Evolutionary conservation across 345 rosid genomes (phyloP), one percentile per base, ranked within the genome.

Genomic region (Gossypium stocksii): DNA sequence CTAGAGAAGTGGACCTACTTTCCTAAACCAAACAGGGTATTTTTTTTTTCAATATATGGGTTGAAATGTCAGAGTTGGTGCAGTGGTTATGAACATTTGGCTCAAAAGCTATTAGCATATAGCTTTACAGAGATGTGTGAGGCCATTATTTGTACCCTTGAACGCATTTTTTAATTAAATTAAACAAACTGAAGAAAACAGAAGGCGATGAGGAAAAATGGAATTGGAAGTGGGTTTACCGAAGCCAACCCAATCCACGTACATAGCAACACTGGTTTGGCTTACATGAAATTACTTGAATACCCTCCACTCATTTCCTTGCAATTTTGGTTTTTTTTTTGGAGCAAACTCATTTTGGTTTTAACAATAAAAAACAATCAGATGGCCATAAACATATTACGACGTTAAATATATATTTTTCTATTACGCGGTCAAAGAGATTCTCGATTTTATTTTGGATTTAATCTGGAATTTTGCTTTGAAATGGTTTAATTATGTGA

Each of bases 211-310:
- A 11, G 5, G 17, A 56, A 23, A 23, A 23, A 10, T 12, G 15
- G n/a, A 54, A 38, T 46, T 8, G 23, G 59, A 66, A 48, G 41
- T 76, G 85, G 78, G 85, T 90, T 89, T 74, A 85, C 88, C 87
- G 46, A 84, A 86, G 82, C 80, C 87, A 83, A 78, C 87, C 82
- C 82, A 72, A 77, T 57, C 78, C 76, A 46, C 77, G 41, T 34
- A 34, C 41, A 34, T 34, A 34, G 7, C 5, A 34, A 5, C 7
- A 5, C 41, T 34, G 41, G 41, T 7, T 34, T 34, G 41, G 41
- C 7, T 34, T 4, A 34, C 41, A 34, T 34, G 41, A 5, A 34
- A 5, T 5, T 34, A 34, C 41, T 34, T 34, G 41, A 5, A 34
- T 34, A 34, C 41, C 7, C 41, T 5, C 41, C 41, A 34, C 41